Base-by-base conservation (phyloP, 164 flowering plant species). In the Sedum album region DNA sequence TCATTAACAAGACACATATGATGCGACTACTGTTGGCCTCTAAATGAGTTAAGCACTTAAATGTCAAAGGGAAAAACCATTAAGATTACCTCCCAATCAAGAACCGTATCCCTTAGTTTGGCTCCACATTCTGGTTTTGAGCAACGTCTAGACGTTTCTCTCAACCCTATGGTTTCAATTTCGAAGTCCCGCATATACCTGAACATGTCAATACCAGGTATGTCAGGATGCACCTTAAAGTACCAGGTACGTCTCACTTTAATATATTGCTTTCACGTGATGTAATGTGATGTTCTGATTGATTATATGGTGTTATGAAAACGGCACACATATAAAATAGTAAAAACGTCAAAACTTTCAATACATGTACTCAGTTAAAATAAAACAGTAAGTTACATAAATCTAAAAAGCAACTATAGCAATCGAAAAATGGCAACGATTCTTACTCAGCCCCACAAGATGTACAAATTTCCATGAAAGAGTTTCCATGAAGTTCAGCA, bases 181-280 rank as follows among this genome's bases (percentile, higher is more conserved):
- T 94, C 99, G 79, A 94, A 94, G 73, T 94, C 99, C 65, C 99
- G 81, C 70, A 91, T 30, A 75, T 91, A 94, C 82, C 98, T 93
- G 63, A 73, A 81, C 11, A 63, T 1, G 9, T 33, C 25, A 20
- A 36, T 6, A 63, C n/a, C n/a, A n/a, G n/a, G n/a, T n/a, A n/a
- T n/a, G n/a, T n/a, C n/a, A n/a, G n/a, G n/a, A n/a, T n/a, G n/a
- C n/a, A n/a, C n/a, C n/a, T n/a, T n/a, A n/a, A n/a, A n/a, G n/a
- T n/a, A n/a, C n/a, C n/a, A n/a, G n/a, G n/a, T n/a, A n/a, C n/a
- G n/a, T n/a, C n/a, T n/a, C n/a, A n/a, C n/a, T n/a, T n/a, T n/a
- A n/a, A n/a, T n/a, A n/a, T n/a, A n/a, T n/a, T n/a, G n/a, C n/a
- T n/a, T n/a, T n/a, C n/a, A n/a, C n/a, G n/a, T n/a, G n/a, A n/a